Percentiles rank a stretch among this genome's conserved stretches.
Evolutionary conservation across 805 yeast species (phyloP).

Genomic region (Myxozyma geophila): DNA sequence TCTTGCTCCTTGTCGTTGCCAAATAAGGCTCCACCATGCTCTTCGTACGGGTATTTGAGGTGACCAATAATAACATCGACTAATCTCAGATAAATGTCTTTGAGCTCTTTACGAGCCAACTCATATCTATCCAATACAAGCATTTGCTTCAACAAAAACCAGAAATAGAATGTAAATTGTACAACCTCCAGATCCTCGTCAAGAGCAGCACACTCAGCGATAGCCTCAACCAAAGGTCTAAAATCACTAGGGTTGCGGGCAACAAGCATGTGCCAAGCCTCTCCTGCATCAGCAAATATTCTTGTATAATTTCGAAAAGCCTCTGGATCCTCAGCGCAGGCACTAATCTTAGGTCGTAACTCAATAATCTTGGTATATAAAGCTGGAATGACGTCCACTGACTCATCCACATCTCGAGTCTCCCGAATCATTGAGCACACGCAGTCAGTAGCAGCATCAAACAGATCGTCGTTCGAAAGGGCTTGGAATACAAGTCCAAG

Average conservation of each 20-base stretch:
- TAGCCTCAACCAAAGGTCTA: conserved; percentile 71
- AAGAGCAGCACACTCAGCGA: conserved; percentile 70
- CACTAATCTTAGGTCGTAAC: conserved; percentile 55
- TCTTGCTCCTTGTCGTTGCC: conserved; percentile 75
- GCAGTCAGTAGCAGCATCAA: conserved; percentile 86
- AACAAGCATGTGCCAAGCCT: conserved; percentile 88
- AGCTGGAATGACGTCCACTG: conserved; percentile 60
- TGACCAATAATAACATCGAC: conserved; percentile 67
- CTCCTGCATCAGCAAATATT: conserved; percentile 89
- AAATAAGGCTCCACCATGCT: conserved; percentile 56
- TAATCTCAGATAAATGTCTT: conserved; percentile 62
- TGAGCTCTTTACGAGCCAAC: conserved; percentile 55
- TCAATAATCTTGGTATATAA: conserved; percentile 70
- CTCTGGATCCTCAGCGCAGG: conserved; percentile 59
- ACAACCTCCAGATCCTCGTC: conserved; percentile 88
- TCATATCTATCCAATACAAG: conserved; percentile 63
- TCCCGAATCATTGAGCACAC: conserved; percentile 79
- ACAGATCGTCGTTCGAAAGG: conserved; percentile 61
- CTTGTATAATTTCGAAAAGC: conserved; percentile 71
- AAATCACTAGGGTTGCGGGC: conserved; percentile 73
- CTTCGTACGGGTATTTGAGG: conserved; percentile 69
- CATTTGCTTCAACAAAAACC: conserved; percentile 81
- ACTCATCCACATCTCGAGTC: conserved; percentile 66
- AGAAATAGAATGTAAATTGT: conserved; percentile 87
- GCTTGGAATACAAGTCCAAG: conserved; percentile 71